Evolutionary conservation across 306 rosid species (phyloP).

Genomic region (Cajanus cajan): DNA sequence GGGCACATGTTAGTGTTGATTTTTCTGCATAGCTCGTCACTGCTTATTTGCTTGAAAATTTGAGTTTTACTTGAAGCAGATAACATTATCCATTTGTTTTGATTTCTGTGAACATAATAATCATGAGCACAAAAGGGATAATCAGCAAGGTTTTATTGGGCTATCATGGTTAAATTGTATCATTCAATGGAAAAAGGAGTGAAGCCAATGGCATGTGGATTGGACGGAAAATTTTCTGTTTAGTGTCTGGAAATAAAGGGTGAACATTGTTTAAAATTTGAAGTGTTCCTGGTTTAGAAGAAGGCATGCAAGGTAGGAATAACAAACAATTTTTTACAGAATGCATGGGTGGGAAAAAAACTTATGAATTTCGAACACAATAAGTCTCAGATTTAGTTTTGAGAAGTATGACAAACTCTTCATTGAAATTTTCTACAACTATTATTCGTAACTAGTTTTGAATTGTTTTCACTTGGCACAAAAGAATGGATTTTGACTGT

Average conservation of each 20-base stretch:
- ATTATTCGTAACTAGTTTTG: background rate
- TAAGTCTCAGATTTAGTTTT: background rate
- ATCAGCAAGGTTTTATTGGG: background rate
- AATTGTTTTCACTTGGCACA: background rate
- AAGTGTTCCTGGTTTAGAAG: slow-evolving; percentile 7
- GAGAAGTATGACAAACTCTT: background rate
- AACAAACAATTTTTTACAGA: background rate
- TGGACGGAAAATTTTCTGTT: background rate
- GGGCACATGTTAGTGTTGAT: background rate
- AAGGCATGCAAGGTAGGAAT: background rate
- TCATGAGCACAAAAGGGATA: background rate
- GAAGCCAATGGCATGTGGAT: background rate
- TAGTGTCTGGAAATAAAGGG: background rate
- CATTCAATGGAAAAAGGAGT: slow-evolving; percentile 12
- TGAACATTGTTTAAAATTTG: background rate
- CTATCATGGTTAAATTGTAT: slow-evolving; percentile 16
- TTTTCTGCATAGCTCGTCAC: background rate
- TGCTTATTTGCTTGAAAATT: background rate
- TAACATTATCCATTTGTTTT: slow-evolving; percentile 8
- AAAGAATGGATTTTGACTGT: slow-evolving; percentile 3
- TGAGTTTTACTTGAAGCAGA: slow-evolving; percentile 14
- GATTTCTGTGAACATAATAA: background rate
- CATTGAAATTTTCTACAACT: slow-evolving; percentile 2
- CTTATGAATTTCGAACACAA: background rate
- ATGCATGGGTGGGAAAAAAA: background rate